Base-by-base conservation (phyloP, 148 eudicot species). In the Amaranthus palmeri region DNA sequence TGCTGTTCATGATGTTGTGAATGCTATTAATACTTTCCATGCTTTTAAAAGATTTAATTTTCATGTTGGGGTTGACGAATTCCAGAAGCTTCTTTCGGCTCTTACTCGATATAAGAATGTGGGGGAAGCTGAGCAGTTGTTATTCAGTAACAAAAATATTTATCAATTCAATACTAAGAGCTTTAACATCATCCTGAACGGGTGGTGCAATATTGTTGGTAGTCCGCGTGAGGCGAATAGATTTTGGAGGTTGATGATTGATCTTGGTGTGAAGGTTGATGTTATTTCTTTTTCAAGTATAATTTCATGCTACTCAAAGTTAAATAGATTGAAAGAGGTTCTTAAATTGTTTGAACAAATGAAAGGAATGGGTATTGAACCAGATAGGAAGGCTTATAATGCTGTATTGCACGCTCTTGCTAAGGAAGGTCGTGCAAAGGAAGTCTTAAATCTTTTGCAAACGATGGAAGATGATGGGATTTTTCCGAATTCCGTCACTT, bases 101-200 rank as follows among this genome's bases (percentile, higher is more conserved):
- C 90, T 93, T 13, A 85, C 92, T 51, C 82, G 95, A 17, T 93
- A 93, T 83, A 93, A 93, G 76, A 93, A 93, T 61, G 95, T 93
- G 49, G 86, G 84, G 76, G 98, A 93, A 76, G 98, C 98, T 18
- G 98, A 93, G 82, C 86, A 86, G 78, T 76, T 93, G 64, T 80
- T 93, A 8, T 88, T 87, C 59, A 86, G 96, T 77, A 93, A 90
- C 70, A 81, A 81, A 74, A 81, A 78, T 62, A 84, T 78, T 10
- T 93, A 79, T 49, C 85, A 80, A 9, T 77, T 87, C 47, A 81
- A 79, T 58, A 91, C 92, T 4, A 93, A 93, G 84, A 93, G 95
- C 80, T 93, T 90, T 68, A 93, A 93, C 77, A 93, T 93, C 67
- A 73, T 93, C 40, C 81, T 93, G 10, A 93, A 93, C 70, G 98